Conservation (phyloP, 2,329 filamentous ascomycete genomes). For the Fusarium sp. region DNA sequence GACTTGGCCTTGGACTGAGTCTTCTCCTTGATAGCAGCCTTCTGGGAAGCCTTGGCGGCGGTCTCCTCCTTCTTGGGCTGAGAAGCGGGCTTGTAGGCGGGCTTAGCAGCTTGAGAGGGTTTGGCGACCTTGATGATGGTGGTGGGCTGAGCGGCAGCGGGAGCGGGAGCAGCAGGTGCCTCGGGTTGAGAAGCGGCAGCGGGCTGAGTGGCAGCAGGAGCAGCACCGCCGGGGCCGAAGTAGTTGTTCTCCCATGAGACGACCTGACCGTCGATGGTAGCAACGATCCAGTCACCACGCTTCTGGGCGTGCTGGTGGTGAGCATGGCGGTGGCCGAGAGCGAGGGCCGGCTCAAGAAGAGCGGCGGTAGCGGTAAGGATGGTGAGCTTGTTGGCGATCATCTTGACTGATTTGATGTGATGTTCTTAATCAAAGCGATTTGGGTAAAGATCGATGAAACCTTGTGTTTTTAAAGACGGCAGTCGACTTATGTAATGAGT, state of each 20-base stretch:
- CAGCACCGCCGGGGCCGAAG: constrained; percentile 47
- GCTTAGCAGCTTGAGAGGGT: constrained; percentile 30
- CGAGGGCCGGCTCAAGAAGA: constrained; percentile 58
- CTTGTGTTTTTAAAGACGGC: constrained; percentile 4
- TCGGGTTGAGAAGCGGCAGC: constrained; percentile 21
- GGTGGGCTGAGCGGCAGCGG: constrained; percentile 30
- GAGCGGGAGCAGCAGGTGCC: constrained; percentile 15
- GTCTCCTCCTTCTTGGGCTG: constrained; percentile 8
- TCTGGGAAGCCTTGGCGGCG: constrained; percentile 1
- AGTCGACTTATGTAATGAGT: constrained; percentile 30
- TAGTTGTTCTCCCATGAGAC: constrained; percentile 56
- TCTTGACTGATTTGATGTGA: constrained; percentile 44
- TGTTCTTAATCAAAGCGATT: constrained; percentile 3
- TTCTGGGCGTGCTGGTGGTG: constrained; percentile 51
- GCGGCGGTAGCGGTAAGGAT: constrained; percentile 57
- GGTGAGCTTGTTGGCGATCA: constrained; percentile 59
- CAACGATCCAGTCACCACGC: constrained; percentile 54
- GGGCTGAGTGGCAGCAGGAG: constrained; percentile 40
- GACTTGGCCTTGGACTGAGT: constrained; percentile 9
- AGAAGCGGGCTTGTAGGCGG: constrained; percentile 12
- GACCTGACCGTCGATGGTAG: constrained; percentile 42
- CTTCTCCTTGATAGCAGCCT: constrained; percentile 18
- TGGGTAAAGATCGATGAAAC: constrained; percentile 2
- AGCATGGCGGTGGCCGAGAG: constrained; percentile 56
- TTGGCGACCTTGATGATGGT: constrained; percentile 45